Base-by-base conservation (phyloP, 1,284 basidiomycete genomes). In the Ceratobasidium sp. region DNA sequence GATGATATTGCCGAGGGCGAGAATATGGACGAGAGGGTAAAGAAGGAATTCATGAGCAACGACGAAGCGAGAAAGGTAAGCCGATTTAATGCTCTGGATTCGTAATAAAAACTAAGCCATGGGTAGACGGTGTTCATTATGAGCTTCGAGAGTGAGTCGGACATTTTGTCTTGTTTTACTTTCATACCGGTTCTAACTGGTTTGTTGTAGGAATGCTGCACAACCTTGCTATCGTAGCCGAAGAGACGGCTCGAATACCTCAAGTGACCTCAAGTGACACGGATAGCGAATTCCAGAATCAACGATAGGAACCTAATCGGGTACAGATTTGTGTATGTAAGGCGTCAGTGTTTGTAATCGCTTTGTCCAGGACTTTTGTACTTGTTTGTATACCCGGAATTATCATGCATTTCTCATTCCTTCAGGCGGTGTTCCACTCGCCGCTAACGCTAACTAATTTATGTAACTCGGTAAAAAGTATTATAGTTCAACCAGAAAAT, bases 41-140 rank as follows among this genome's bases (percentile, higher is more conserved):
- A 87, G 80, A 75, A 79, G 74, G 87, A 89, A 78, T 84, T 89
- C 9, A 78, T 89, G 76, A 82, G 84, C 67, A 88, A 90, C 74
- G 80, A 80, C 0, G 86, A 87, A 64, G 82, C 87, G 6, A 81
- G 87, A 60, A 86, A 86, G 81, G 89, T 90, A 74, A 77, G 85
- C 36, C 22, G 11, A 63, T 79, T 1, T 17, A 27, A 73, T 63
- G 1, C 56, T 50, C 31, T 14, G 33, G 33, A 75, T 45, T 66
- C n/a, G 47, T 44, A 50, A 11, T 67, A 19, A 9, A 47, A 75
- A 19, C 24, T 47, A 19, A 54, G 14, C 33, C n/a, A 22, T 1
- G 29, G 17, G 4, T 71, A 89, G 88, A 85, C 85, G 0, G 75
- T 90, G 48, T 85, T 89, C 78, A 82, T 86, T 76, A 80, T 90